A percentile compares a stretch with the other conserved stretches of the same genome.
Evolutionary conservation across 1,284 basidiomycete genomes (phyloP).

Genomic region (Moniliella sp.): DNA sequence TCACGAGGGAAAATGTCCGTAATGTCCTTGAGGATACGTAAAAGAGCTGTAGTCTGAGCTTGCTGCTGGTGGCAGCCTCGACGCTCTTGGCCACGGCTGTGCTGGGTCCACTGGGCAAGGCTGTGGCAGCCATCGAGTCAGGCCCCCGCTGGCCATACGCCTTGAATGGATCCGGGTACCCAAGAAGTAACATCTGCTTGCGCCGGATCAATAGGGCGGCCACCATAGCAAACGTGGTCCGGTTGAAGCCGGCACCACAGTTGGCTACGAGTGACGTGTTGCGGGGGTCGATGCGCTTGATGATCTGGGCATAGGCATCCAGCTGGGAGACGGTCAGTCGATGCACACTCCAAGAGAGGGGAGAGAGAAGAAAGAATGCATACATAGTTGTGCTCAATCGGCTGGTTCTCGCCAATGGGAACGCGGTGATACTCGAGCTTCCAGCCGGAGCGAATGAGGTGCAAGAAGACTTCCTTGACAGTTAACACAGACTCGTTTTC

Average conservation of each 20-base stretch:
- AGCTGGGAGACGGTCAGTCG: slow-evolving; percentile 48
- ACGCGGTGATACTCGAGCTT: slow-evolving; percentile 51
- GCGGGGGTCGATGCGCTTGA: slow-evolving; percentile 58
- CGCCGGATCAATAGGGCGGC: slow-evolving; percentile 71
- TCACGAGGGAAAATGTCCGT: slow-evolving; percentile 45
- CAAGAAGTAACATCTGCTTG: slow-evolving; percentile 58
- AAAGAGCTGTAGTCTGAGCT: slow-evolving; percentile 55
- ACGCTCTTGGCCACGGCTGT: background rate
- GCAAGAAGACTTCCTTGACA: slow-evolving; percentile 51
- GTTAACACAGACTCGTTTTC: slow-evolving; percentile 67
- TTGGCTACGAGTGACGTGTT: slow-evolving; percentile 74
- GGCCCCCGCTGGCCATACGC: too few relatives aligned
- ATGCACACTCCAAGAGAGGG: background rate
- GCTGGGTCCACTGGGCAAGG: too few relatives aligned
- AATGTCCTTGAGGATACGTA: slow-evolving; percentile 61
- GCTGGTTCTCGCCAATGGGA: slow-evolving; percentile 49
- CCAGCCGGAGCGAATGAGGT: slow-evolving; percentile 61
- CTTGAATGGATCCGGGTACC: slow-evolving; percentile 53
- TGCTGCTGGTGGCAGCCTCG: slow-evolving; percentile 45
- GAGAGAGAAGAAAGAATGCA: background rate
- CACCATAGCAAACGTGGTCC: slow-evolving; percentile 92
- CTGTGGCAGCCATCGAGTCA: too few relatives aligned
- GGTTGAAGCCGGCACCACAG: slow-evolving; percentile 86
- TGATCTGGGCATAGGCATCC: slow-evolving; percentile 68
- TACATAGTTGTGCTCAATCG: slow-evolving; percentile 28